phyloP scores from a whole-genome alignment of 306 rosid species.

The Quillaja saponaria region DNA sequence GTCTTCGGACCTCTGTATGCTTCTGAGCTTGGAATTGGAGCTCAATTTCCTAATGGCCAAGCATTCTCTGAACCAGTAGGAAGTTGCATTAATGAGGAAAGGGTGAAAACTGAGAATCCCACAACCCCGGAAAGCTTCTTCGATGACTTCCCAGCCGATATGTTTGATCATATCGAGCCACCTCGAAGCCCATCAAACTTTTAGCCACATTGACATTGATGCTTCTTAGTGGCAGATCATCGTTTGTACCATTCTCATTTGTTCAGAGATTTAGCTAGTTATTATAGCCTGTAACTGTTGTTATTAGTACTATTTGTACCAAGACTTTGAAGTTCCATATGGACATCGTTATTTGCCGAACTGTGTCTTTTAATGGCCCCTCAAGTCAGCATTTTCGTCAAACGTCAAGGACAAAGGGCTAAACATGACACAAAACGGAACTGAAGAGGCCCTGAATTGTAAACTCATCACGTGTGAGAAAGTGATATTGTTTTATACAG shows the following conservation, averaged over 20 bases:
- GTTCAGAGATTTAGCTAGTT: background rate
- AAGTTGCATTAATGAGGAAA: slow-evolving; percentile 39
- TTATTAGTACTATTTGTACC: slow-evolving; percentile 17
- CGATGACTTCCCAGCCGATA: slow-evolving; percentile 70
- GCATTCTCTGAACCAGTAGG: slow-evolving; percentile 48
- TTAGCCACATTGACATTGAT: background rate
- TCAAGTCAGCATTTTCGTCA: too few relatives aligned
- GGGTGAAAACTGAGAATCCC: slow-evolving; percentile 28
- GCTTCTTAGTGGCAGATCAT: background rate
- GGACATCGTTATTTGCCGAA: too few relatives aligned
- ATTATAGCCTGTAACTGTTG: slow-evolving; percentile 15
- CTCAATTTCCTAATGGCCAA: slow-evolving; percentile 33
- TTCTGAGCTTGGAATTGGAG: slow-evolving; percentile 43
- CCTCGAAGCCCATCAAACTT: slow-evolving; percentile 45
- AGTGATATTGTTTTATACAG: too few relatives aligned
- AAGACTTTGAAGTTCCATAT: too few relatives aligned
- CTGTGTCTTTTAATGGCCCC: too few relatives aligned
- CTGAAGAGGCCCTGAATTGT: too few relatives aligned
- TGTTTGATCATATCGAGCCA: slow-evolving; percentile 60
- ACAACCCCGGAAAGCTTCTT: slow-evolving; percentile 49
- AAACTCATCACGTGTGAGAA: too few relatives aligned
- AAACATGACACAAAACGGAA: too few relatives aligned
- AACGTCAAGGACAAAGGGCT: too few relatives aligned
- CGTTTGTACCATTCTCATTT: too few relatives aligned
- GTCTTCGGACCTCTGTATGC: slow-evolving; percentile 40